Evolutionary conservation across 106 monocot genomes (phyloP).

Genomic region (Dactylorhiza incarnata): DNA sequence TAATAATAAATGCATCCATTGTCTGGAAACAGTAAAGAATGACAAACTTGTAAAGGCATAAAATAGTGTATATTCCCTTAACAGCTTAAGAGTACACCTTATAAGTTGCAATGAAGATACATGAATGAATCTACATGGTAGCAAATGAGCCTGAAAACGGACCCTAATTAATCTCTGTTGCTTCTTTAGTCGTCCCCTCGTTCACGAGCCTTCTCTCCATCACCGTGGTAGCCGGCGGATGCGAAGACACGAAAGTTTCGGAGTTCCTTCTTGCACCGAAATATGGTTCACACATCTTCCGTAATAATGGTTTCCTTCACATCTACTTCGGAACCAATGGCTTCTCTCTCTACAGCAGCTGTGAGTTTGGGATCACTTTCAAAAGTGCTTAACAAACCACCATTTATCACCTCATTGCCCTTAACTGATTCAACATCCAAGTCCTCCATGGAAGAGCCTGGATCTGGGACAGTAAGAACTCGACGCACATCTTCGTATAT

Average conservation of each 20-base stretch:
- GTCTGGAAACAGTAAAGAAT: too few species aligned
- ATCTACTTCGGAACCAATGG: background rate
- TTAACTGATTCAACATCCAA: background rate
- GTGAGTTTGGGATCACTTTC: background rate
- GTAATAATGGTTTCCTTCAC: background rate
- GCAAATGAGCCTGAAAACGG: too few species aligned
- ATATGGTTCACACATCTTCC: background rate
- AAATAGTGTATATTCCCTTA: too few species aligned
- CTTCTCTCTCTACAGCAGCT: background rate
- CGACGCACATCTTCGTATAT: slow-evolving; percentile 35
- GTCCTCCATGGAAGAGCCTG: background rate
- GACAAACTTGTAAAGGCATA: too few species aligned
- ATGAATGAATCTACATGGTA: background rate
- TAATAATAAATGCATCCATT: too few species aligned
- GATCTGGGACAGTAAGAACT: slow-evolving; percentile 12
- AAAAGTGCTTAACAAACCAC: background rate
- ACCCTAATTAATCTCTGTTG: background rate
- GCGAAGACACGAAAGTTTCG: background rate
- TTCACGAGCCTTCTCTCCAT: background rate
- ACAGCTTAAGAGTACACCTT: too few species aligned
- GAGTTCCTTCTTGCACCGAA: background rate
- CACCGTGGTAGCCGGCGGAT: background rate
- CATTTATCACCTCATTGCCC: background rate
- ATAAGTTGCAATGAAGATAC: background rate
- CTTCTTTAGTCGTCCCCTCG: background rate